Evolutionary conservation across 2,329 filamentous ascomycete species (phyloP).

Genomic region (Pyrenochaeta sp.): DNA sequence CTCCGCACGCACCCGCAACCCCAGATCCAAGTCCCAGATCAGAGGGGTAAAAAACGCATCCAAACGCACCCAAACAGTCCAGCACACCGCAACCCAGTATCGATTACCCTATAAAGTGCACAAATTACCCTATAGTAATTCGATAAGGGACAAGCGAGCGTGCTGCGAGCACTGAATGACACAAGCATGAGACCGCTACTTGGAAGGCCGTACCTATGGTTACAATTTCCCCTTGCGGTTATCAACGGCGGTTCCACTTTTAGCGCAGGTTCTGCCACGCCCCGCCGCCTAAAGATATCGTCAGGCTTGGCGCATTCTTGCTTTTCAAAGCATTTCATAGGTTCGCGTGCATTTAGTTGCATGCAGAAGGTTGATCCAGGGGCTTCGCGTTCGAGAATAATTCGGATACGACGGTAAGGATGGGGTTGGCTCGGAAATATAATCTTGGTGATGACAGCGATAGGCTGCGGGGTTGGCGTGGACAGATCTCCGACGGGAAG

Average conservation of each 20-base stretch:
- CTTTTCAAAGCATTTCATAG: conserved; percentile 23
- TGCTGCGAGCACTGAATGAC: conserved; percentile 34
- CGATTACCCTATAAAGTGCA: conserved; percentile 47
- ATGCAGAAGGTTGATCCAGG: conserved; percentile 30
- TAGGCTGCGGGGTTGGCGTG: conserved; percentile 26
- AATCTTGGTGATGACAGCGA: conserved; percentile 12
- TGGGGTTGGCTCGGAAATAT: conserved; percentile 12
- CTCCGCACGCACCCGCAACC: conserved; percentile 31
- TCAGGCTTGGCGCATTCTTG: conserved; percentile 16
- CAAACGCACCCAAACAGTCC: conserved; percentile 7
- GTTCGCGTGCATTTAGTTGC: conserved; percentile 19
- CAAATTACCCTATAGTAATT: conserved; percentile 46
- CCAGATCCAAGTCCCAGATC: conserved; percentile 17
- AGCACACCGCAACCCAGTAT: conserved; percentile 27
- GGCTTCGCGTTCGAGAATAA: conserved; percentile 20
- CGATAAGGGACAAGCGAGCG: conserved; percentile 35
- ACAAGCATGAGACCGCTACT: conserved; percentile 30
- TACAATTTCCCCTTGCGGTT: conserved; percentile 41
- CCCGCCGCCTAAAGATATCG: conserved; percentile 20
- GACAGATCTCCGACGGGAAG: conserved; percentile 27
- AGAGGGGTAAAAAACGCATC: conserved; percentile 17
- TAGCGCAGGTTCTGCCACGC: conserved; percentile 30
- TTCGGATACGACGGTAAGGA: conserved; percentile 17
- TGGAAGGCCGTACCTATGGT: conserved; percentile 26
- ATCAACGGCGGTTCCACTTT: conserved; percentile 33